Evolutionary conservation across 1,284 basidiomycete genomes (phyloP).

Genomic region (Butyriboletus pseudospeciosus): DNA sequence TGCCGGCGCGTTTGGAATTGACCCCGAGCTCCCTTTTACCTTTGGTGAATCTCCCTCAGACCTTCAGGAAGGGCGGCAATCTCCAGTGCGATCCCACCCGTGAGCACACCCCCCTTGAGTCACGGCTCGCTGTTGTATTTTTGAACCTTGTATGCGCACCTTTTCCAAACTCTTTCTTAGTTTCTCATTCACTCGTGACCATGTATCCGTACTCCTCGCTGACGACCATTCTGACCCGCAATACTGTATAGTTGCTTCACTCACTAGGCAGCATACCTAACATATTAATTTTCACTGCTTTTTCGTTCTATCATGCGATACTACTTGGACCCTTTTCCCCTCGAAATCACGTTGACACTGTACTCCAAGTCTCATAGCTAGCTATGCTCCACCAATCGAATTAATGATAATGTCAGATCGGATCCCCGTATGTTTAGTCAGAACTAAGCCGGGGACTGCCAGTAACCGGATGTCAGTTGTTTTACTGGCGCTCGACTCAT

Average conservation of each 20-base stretch:
- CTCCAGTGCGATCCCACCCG: slow-evolving; percentile 22
- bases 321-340: background rate
- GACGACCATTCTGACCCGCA: slow-evolving; percentile 16
- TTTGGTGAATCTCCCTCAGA: slow-evolving; percentile 38
- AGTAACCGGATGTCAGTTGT: slow-evolving; percentile 2
- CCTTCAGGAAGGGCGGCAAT: slow-evolving; percentile 29
- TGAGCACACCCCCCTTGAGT: slow-evolving; percentile 3
- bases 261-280: slow-evolving; percentile 29
- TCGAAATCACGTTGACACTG: slow-evolving; percentile 3
- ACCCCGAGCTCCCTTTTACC: slow-evolving; percentile 69
- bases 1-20: slow-evolving; percentile 62
- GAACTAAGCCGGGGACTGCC: slow-evolving; percentile 4
- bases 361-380: slow-evolving; percentile 11
- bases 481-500: background rate
- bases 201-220: slow-evolving; percentile 29
- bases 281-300: slow-evolving; percentile 22
- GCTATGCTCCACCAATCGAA: slow-evolving; percentile 8
- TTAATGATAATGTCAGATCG: slow-evolving; percentile 4
- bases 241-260: slow-evolving; percentile 40
- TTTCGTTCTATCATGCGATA: slow-evolving; percentile 8
- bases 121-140: slow-evolving; percentile 3
- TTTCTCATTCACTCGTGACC: slow-evolving; percentile 5
- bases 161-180: background rate
- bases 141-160: slow-evolving; percentile 16
- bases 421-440: background rate